Evolutionary conservation across 1,139 yeast genomes (phyloP).

Genomic region (Hyphopichia khmerensis): DNA sequence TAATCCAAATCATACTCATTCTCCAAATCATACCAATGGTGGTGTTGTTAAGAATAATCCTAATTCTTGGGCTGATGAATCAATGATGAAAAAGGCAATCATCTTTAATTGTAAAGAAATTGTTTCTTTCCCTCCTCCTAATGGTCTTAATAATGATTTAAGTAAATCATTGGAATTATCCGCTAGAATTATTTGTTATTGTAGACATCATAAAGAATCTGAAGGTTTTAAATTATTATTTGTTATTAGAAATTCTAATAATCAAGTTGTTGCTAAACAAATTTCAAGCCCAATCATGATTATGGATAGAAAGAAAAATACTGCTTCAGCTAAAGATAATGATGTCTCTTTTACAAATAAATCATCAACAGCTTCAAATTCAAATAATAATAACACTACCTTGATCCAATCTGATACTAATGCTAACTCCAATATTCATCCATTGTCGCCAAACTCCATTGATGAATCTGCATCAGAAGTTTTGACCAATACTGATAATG

Average conservation of each 20-base stretch:
- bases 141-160: constrained; percentile 35
- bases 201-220: constrained; percentile 88
- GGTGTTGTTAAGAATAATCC: constrained; percentile 37
- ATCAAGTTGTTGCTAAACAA: constrained; percentile 68
- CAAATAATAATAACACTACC: not conserved
- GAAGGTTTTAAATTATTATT: constrained; percentile 78
- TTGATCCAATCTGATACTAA: constrained; percentile 9
- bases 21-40: constrained; percentile 13
- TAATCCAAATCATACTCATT: constrained; percentile 12
- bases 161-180: constrained; percentile 65
- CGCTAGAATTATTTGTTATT: constrained; percentile 89
- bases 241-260: constrained; percentile 60
- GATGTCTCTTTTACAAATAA: constrained; percentile 4
- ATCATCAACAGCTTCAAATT: constrained; percentile 8
- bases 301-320: constrained; percentile 84
- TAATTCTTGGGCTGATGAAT: constrained; percentile 75
- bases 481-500: constrained; percentile 42
- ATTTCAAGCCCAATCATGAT: constrained; percentile 77
- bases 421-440: constrained; percentile 19
- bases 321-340: constrained; percentile 14
- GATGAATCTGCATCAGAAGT: constrained; percentile 68
- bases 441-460: constrained; percentile 61
- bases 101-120: constrained; percentile 91
- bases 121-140: constrained; percentile 69
- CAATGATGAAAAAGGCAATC: constrained; percentile 73